Conservation (phyloP, 306 rosid genomes). For the Casuarina equisetifolia region DNA sequence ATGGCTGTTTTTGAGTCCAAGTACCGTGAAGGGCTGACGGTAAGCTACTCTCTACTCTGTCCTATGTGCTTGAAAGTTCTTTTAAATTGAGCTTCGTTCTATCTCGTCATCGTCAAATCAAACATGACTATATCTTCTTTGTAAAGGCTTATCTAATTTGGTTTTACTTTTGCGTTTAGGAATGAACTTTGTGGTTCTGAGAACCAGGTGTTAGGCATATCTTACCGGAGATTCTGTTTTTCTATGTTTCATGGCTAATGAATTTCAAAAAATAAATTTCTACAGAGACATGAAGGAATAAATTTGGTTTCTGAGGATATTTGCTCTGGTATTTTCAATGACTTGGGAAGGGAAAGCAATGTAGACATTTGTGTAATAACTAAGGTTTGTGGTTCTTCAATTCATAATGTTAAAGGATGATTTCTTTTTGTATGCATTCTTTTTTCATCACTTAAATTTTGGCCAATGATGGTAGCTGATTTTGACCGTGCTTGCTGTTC, state of each 20-base stretch:
- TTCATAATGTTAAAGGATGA: neutral
- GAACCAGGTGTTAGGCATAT: neutral
- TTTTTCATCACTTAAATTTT: too few species aligned
- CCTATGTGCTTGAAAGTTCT: neutral
- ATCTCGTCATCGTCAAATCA: neutral
- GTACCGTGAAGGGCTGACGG: constrained; percentile 55
- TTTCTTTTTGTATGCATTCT: neutral
- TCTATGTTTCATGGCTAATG: neutral
- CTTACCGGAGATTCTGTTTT: neutral
- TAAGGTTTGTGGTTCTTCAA: constrained; percentile 37
- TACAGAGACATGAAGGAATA: constrained; percentile 51
- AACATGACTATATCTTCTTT: neutral
- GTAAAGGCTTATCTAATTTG: neutral
- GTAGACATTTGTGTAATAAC: constrained; percentile 58
- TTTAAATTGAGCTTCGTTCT: neutral
- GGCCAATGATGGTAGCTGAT: neutral
- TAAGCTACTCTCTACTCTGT: constrained; percentile 28
- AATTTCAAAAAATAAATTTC: neutral
- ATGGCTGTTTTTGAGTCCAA: constrained; percentile 57
- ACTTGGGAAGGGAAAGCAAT: constrained; percentile 63
- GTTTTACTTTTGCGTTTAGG: neutral
- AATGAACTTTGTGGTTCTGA: neutral
- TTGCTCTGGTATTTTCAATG: constrained; percentile 60
- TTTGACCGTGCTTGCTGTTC: constrained; percentile 1
- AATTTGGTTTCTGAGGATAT: constrained; percentile 46